Conservation (phyloP, 108 stramenopile species). For the Cylindrotheca fusiformis region DNA sequence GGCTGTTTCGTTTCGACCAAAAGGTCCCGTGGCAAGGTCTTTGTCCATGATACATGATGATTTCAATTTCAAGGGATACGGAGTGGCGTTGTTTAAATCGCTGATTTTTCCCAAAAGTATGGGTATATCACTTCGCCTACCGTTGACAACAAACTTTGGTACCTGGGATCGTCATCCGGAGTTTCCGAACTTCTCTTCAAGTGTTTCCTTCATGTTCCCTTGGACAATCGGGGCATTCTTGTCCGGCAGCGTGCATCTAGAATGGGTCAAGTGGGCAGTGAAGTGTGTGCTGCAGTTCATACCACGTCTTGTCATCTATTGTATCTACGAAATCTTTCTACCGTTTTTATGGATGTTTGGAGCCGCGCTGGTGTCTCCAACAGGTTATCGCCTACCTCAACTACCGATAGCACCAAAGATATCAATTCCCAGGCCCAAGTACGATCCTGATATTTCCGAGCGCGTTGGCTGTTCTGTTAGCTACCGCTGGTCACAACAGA, state of each 20-base stretch:
- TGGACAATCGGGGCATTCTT: constrained; percentile 46
- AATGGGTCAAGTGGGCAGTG: constrained; percentile 55
- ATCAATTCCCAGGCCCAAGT: constrained; percentile 40
- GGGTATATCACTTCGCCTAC: constrained; percentile 61
- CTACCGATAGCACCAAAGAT: constrained; percentile 9
- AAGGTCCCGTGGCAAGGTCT: constrained; percentile 1
- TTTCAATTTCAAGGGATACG: constrained; percentile 80
- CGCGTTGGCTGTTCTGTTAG: constrained; percentile 59
- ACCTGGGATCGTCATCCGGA: constrained; percentile 57
- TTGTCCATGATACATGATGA: constrained; percentile 38
- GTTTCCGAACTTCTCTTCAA: constrained; percentile 46
- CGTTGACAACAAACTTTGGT: constrained; percentile 61
- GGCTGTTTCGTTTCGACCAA: not conserved
- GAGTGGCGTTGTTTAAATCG: constrained; percentile 62
- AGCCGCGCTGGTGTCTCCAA: constrained; percentile 12
- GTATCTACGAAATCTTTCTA: constrained; percentile 19
- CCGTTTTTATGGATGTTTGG: constrained; percentile 28
- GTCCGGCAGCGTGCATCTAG: constrained; percentile 57
- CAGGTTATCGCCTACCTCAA: not conserved
- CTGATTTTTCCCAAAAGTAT: constrained; percentile 41
- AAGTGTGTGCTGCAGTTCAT: constrained; percentile 24
- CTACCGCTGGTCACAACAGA: constrained; percentile 48
- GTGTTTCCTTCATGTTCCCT: constrained; percentile 58
- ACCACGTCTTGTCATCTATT: constrained; percentile 14
- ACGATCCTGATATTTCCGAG: constrained; percentile 50